Percentiles rank a stretch among this genome's conserved stretches.
These are phyloP conservation scores for Calonectria fujianensis DNA, from an alignment of 2,329 filamentous ascomycete genomes.

Conservation along the genomic window DNA sequence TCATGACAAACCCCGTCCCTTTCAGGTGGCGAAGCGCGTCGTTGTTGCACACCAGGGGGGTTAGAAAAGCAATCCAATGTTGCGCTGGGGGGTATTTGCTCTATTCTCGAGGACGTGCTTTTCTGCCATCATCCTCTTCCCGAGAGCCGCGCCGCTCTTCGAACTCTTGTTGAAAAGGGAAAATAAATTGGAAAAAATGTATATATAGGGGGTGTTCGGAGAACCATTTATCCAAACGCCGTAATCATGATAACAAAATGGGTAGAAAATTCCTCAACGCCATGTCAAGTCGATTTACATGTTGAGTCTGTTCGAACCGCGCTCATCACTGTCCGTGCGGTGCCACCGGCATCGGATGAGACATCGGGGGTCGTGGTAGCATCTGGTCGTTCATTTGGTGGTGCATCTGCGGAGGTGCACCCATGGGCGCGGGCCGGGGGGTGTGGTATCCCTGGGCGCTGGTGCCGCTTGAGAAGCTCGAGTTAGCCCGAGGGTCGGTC, in stretches of 20 bases:
- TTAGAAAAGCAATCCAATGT: constrained; percentile 36
- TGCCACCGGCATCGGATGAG: constrained; percentile 52
- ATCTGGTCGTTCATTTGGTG: constrained; percentile 50
- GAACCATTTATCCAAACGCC: constrained; percentile 42
- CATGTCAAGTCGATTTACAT: constrained; percentile 25
- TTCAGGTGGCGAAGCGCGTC: constrained; percentile 40
- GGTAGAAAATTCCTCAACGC: constrained; percentile 31
- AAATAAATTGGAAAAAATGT: constrained; percentile 13
- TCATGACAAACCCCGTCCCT: constrained; percentile 35
- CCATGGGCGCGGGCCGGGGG: constrained; percentile 51
- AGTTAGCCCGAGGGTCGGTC: constrained; percentile 56
- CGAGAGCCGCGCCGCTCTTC: constrained; percentile 30
- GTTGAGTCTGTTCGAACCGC: constrained; percentile 9
- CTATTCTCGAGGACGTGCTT: constrained; percentile 38
- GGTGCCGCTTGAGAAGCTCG: constrained; percentile 66
- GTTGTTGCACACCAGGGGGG: constrained; percentile 33
- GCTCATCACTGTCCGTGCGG: constrained; percentile 47
- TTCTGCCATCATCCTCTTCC: constrained; percentile 16
- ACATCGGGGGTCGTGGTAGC: constrained; percentile 51
- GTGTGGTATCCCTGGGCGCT: constrained; percentile 56
- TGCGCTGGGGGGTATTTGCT: constrained; percentile 44
- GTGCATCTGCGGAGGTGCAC: constrained; percentile 50
- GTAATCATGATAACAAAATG: constrained; percentile 41
- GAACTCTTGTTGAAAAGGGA: constrained; percentile 30
- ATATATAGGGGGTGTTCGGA: constrained; percentile 15